These are phyloP conservation scores for Marasmius fiardii DNA, from an alignment of 1,284 basidiomycete genomes.

Conservation along the genomic window DNA sequence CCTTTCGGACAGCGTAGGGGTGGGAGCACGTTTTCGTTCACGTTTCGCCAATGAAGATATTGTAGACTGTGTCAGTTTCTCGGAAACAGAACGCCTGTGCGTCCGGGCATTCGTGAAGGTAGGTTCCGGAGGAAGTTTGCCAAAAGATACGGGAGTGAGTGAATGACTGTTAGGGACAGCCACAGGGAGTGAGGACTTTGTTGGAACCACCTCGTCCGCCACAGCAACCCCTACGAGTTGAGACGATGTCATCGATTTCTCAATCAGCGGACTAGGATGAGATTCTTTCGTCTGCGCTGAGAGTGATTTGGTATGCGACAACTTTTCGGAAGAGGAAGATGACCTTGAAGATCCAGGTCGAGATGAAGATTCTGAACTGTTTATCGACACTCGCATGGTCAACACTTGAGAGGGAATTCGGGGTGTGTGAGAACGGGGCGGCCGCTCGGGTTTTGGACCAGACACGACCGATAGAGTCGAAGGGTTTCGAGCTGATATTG, in stretches of 20 bases:
- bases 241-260: neutral
- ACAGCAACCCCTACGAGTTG: neutral
- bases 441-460: too few species aligned
- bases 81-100: neutral
- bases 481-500: too few species aligned
- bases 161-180: neutral
- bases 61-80: neutral
- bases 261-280: neutral
- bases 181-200: neutral
- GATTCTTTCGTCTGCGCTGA: neutral
- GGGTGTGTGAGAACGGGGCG: too few species aligned
- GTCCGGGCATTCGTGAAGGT: neutral
- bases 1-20: neutral
- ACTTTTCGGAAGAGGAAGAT: neutral
- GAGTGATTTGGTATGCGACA: neutral
- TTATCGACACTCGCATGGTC: neutral
- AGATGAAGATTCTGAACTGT: neutral
- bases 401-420: neutral
- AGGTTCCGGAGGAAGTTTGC: neutral
- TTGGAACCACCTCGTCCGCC: neutral
- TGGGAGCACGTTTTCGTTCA: neutral
- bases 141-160: neutral
- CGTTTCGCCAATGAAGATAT: neutral
- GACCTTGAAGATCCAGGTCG: neutral
- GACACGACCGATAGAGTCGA: too few species aligned